Conservation (phyloP, 768 basidiomycete genomes). For the Dioszegia aurantiaca region DNA sequence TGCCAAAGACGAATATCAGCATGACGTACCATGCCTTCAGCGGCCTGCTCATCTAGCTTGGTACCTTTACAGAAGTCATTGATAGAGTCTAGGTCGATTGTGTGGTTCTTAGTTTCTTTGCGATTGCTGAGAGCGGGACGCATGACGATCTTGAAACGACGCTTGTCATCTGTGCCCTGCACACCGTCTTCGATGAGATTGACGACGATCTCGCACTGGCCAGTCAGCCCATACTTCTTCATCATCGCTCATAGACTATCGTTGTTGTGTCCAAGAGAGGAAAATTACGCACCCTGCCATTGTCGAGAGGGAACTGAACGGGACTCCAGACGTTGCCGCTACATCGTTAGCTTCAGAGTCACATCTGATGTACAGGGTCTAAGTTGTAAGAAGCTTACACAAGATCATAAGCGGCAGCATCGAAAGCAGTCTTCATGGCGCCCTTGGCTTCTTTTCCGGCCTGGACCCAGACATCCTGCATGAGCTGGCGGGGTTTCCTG, state of each 20-base stretch:
- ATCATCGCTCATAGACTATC: no score
- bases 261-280: no score
- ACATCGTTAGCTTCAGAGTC: neutral
- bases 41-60: constrained; percentile 30
- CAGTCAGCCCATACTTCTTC: no score
- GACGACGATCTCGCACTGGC: constrained; percentile 33
- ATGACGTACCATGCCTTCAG: constrained; percentile 35
- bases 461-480: constrained; percentile 35
- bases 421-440: constrained; percentile 28
- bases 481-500: constrained; percentile 32
- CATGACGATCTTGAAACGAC: constrained; percentile 45
- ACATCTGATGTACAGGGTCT: no score
- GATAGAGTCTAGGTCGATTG: constrained; percentile 43
- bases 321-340: constrained; percentile 11
- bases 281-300: neutral
- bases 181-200: constrained; percentile 34
- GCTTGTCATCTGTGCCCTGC: constrained; percentile 26
- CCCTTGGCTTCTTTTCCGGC: constrained; percentile 22
- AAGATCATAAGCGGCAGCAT: constrained; percentile 33
- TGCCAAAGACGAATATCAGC: neutral
- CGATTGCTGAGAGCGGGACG: constrained; percentile 24
- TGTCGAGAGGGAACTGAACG: constrained; percentile 7
- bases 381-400: constrained; percentile 23
- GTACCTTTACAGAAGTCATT: constrained; percentile 36
- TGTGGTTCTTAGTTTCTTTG: constrained; percentile 1